Conservation (phyloP, 805 yeast species). For the Saccharomycopsis amapae region DNA sequence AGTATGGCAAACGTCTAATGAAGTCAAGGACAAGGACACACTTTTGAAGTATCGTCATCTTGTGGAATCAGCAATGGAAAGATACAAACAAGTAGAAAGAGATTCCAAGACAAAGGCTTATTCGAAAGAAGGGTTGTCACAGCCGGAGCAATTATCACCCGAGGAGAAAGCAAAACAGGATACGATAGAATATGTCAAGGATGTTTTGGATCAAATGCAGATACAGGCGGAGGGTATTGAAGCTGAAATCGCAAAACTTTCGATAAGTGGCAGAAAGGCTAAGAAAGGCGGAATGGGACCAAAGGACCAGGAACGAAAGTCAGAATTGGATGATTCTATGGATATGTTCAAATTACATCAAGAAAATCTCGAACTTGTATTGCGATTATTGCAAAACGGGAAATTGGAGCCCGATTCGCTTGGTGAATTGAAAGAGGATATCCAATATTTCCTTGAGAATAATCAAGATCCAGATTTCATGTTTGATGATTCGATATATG, state of each 20-base stretch:
- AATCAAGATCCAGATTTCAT: constrained; percentile 90
- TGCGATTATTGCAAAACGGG: constrained; percentile 73
- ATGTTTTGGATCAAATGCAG: constrained; percentile 27
- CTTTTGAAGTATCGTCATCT: constrained; percentile 11
- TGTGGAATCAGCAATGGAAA: constrained; percentile 75
- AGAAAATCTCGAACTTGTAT: constrained; percentile 65
- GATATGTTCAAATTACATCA: constrained; percentile 78
- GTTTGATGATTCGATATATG: constrained; percentile 90
- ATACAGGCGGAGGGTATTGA: constrained; percentile 19
- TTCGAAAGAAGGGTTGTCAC: constrained; percentile 82
- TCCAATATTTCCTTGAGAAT: constrained; percentile 86
- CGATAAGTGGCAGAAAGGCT: constrained; percentile 9
- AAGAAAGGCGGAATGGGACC: constrained; percentile 33
- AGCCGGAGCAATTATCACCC: constrained; percentile 21
- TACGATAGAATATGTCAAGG: constrained; percentile 50
- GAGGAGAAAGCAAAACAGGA: constrained; percentile 19
- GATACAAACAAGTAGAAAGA: constrained; percentile 90
- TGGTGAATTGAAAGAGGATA: constrained; percentile 76
- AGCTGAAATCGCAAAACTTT: constrained; percentile 18
- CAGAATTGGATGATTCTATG: constrained; percentile 53
- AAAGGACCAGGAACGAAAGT: constrained; percentile 49
- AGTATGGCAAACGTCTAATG: constrained; percentile 86
- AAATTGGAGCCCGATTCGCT: constrained; percentile 71
- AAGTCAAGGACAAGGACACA: constrained; percentile 71
- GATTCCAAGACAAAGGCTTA: constrained; percentile 90